Evolutionary conservation across 31 red algal genomes (phyloP).

Genomic region (Porphyra umbilicalis): DNA sequence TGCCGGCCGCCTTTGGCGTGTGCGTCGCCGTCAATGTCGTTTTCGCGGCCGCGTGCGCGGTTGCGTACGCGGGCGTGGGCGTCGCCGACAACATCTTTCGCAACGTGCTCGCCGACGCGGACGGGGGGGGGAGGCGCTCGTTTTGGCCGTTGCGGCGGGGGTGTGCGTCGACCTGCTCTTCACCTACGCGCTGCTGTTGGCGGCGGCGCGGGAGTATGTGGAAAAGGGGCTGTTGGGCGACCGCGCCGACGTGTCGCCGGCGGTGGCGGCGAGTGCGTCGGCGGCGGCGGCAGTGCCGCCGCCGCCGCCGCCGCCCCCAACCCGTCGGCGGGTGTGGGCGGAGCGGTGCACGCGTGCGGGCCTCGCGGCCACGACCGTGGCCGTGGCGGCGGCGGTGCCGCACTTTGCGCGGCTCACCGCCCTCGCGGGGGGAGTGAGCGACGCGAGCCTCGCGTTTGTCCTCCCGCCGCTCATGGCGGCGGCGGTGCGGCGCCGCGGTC

Average conservation of each 20-base stretch:
- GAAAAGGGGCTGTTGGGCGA: not conserved
- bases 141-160: not conserved
- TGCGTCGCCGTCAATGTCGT: not conserved
- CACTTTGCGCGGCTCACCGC: constrained; percentile 2
- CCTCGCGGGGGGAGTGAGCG: constrained; percentile 1
- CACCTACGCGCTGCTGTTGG: constrained; percentile 7
- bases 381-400: not conserved
- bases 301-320: not conserved
- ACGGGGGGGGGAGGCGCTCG: not conserved
- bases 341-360: not conserved
- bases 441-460: not conserved
- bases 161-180: constrained; percentile 3
- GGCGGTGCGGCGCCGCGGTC: not conserved
- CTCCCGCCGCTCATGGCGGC: constrained; percentile 1
- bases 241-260: too few relatives aligned
- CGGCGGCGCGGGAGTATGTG: constrained; percentile 4
- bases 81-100: constrained; percentile 7
- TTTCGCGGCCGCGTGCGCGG: not conserved
- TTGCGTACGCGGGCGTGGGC: not conserved
- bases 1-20: not conserved
- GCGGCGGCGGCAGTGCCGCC: not conserved
- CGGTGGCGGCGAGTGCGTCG: not conserved
- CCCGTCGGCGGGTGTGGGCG: not conserved
- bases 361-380: not conserved
- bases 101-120: not conserved